phyloP scores from a whole-genome alignment of 1,284 basidiomycete species.

The Cryptococcus sp. region DNA sequence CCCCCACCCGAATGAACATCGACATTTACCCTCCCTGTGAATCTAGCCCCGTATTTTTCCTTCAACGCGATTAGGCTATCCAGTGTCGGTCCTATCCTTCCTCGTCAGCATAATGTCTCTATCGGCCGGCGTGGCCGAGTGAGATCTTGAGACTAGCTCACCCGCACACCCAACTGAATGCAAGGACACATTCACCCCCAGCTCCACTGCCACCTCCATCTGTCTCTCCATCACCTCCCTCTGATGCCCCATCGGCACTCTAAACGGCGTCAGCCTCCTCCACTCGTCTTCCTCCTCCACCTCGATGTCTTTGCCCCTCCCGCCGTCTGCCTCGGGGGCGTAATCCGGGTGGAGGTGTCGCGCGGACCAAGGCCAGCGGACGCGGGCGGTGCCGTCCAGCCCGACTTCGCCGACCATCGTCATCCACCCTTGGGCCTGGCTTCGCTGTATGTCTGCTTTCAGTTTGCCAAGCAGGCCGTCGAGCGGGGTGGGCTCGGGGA shows the following conservation, averaged over 20 bases:
- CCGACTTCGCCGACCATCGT: slow-evolving; percentile 54
- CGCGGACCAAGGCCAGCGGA: slow-evolving; percentile 35
- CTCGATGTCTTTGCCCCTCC: not conserved
- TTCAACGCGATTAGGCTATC: slow-evolving; percentile 39
- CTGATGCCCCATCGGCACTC: slow-evolving; percentile 50
- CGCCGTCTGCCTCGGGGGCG: not conserved
- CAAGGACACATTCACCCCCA: slow-evolving; percentile 48
- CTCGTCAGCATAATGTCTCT: too few relatives aligned
- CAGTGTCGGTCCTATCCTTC: slow-evolving; percentile 40
- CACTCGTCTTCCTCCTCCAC: slow-evolving; percentile 19
- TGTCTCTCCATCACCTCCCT: slow-evolving; percentile 43
- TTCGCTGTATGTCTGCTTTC: slow-evolving; percentile 21
- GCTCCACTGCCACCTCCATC: slow-evolving; percentile 48
- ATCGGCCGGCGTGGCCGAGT: too few relatives aligned
- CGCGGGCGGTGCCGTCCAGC: slow-evolving; percentile 48
- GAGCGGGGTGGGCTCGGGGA: slow-evolving; percentile 43
- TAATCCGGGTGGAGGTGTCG: slow-evolving; percentile 18
- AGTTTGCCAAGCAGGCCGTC: slow-evolving; percentile 22
- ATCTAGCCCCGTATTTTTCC: slow-evolving; percentile 27
- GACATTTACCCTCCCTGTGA: slow-evolving; percentile 43
- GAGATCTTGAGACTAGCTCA: slow-evolving; percentile 16
- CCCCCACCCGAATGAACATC: slow-evolving; percentile 50
- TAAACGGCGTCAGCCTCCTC: slow-evolving; percentile 46
- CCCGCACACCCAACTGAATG: slow-evolving; percentile 51
- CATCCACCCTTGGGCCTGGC: slow-evolving; percentile 19